Conservation (phyloP, 495 filamentous ascomycete genomes). For the Friedmanniomyces endolithicus region DNA sequence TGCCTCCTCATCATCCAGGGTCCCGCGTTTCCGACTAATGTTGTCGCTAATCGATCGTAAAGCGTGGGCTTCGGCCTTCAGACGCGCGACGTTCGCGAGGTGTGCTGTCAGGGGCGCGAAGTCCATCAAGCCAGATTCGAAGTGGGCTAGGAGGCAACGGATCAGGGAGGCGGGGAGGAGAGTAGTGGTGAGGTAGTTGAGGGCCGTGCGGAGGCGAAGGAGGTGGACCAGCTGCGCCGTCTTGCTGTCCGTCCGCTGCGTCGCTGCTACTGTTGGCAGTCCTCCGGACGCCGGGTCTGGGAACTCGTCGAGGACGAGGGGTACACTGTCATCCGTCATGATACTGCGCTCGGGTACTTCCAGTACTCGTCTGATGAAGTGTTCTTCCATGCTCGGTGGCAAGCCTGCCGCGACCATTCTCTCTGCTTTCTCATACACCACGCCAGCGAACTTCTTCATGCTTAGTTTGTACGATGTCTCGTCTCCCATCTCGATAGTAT, state of each 20-base stretch:
- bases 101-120: conserved; percentile 59
- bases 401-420: conserved; percentile 52
- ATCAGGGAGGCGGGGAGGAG: conserved; percentile 41
- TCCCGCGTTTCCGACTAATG: conserved; percentile 57
- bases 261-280: conserved; percentile 7
- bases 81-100: conserved; percentile 46
- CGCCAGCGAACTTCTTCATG: conserved; percentile 51
- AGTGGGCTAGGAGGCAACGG: conserved; percentile 18
- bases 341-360: conserved; percentile 53
- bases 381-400: conserved; percentile 73
- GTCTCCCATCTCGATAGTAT: conserved; percentile 52
- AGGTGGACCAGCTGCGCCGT: conserved; percentile 37
- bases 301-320: conserved; percentile 22
- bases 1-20: conserved; percentile 55
- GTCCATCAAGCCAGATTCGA: conserved; percentile 38
- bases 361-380: conserved; percentile 63
- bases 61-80: conserved; percentile 56
- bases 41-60: conserved; percentile 52
- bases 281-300: not conserved
- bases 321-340: conserved; percentile 21
- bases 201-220: conserved; percentile 59
- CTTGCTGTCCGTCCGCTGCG: conserved; percentile 23
- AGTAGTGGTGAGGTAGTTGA: conserved; percentile 70
- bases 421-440: conserved; percentile 59
- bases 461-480: conserved; percentile 72